A percentile compares a stretch with the other conserved stretches of the same genome.
These are phyloP conservation scores for Adenanthera pavonina DNA, from an alignment of 306 rosid species.

Conservation along the genomic window DNA sequence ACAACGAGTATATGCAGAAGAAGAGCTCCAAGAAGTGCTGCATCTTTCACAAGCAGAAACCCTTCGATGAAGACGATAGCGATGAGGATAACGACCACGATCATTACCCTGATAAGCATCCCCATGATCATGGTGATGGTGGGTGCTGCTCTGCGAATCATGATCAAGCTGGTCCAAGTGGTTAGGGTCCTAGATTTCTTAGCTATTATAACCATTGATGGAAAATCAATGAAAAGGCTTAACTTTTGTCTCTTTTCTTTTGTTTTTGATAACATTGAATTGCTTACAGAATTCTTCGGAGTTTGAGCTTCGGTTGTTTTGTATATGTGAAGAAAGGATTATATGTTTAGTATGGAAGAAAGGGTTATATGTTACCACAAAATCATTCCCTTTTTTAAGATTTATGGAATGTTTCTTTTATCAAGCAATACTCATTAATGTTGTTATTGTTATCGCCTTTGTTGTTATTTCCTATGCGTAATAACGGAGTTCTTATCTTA, in stretches of 20 bases:
- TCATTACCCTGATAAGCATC: constrained; percentile 37
- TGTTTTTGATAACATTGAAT: constrained; percentile 16
- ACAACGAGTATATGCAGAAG: constrained; percentile 96
- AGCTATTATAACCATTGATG: constrained; percentile 9
- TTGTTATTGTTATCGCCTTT: neutral
- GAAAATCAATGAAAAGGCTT: neutral
- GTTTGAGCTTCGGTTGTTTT: constrained; percentile 9
- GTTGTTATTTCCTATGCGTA: neutral
- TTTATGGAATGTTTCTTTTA: neutral
- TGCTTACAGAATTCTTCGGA: constrained; percentile 8
- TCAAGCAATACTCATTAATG: neutral
- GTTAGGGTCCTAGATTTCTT: constrained; percentile 35
- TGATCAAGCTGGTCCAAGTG: constrained; percentile 52
- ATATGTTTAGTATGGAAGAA: neutral
- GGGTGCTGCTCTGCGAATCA: constrained; percentile 55
- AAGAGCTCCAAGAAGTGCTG: constrained; percentile 98
- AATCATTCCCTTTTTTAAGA: neutral
- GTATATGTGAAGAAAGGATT: neutral
- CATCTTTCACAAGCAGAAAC: constrained; percentile 83
- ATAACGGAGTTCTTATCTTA: neutral
- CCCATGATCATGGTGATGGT: constrained; percentile 41
- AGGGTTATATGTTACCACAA: neutral
- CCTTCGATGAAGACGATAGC: constrained; percentile 89
- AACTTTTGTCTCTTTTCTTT: neutral
- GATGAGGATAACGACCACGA: constrained; percentile 60